A percentile compares a stretch with the other conserved stretches of the same genome.
phyloP scores from a whole-genome alignment of 2,329 filamentous ascomycete species.

The Colletotrichum shisoi region DNA sequence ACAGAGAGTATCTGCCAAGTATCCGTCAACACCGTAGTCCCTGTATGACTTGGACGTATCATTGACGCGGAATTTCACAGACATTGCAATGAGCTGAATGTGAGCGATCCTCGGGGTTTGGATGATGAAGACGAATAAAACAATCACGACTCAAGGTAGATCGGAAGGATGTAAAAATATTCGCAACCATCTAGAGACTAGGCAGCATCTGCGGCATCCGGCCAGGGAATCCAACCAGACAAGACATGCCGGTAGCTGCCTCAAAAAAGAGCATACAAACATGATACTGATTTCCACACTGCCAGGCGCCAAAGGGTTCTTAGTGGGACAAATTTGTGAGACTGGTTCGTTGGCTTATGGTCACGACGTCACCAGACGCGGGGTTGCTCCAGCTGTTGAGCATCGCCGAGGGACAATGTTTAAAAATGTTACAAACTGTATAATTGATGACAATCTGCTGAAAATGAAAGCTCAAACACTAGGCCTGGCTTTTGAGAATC shows the following conservation, averaged over 20 bases:
- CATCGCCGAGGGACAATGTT: background rate
- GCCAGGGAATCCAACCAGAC: too few species aligned
- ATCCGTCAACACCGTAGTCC: conserved; percentile 32
- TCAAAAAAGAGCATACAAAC: background rate
- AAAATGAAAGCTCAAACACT: background rate
- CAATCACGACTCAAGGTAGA: too few species aligned
- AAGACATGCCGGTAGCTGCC: background rate
- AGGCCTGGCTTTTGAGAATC: background rate
- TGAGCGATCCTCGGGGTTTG: too few species aligned
- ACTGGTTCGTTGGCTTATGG: too few species aligned
- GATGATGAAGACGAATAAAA: too few species aligned
- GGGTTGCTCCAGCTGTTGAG: background rate
- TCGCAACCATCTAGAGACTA: too few species aligned
- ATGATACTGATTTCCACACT: background rate
- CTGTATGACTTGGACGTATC: conserved; percentile 14
- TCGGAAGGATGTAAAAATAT: too few species aligned
- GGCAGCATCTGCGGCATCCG: too few species aligned
- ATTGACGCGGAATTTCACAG: background rate
- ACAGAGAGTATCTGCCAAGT: conserved; percentile 22
- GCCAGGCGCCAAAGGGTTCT: background rate
- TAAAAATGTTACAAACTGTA: too few species aligned
- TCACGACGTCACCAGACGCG: too few species aligned
- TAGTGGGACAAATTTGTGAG: too few species aligned
- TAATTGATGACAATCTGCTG: background rate
- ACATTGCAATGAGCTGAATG: background rate